These are phyloP conservation scores for Polyporus tsugae DNA, from an alignment of 1,284 basidiomycete genomes.

Conservation along the genomic window DNA sequence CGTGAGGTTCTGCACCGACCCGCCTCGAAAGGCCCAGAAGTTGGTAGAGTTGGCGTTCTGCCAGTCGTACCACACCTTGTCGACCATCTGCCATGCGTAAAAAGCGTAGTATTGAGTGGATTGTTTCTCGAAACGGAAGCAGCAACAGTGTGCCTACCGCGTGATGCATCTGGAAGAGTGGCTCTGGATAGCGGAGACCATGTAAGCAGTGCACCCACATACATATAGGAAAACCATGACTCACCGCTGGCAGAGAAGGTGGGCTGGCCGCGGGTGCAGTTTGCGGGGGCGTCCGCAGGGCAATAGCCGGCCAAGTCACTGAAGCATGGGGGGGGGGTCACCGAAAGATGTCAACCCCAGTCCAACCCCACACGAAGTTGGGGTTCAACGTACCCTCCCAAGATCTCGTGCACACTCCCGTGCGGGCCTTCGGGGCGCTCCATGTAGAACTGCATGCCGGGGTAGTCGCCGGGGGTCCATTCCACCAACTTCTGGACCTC, in stretches of 20 bases:
- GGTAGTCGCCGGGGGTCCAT: slow-evolving; percentile 44
- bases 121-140: background rate
- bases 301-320: slow-evolving; percentile 43
- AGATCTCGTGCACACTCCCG: slow-evolving; percentile 39
- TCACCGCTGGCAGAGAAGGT: slow-evolving; percentile 43
- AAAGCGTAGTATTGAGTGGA: background rate
- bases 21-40: slow-evolving; percentile 43
- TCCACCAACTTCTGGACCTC: slow-evolving; percentile 41
- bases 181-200: slow-evolving; percentile 36
- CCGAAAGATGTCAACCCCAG: background rate
- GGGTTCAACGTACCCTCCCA: slow-evolving; percentile 38
- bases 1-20: slow-evolving; percentile 40
- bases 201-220: background rate
- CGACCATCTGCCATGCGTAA: slow-evolving; percentile 46
- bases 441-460: slow-evolving; percentile 45
- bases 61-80: slow-evolving; percentile 51
- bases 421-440: slow-evolving; percentile 44
- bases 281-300: slow-evolving; percentile 33
- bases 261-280: slow-evolving; percentile 33
- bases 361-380: no score
- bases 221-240: background rate
- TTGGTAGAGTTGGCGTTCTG: slow-evolving; percentile 41
- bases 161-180: slow-evolving; percentile 50
- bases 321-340: background rate
- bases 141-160: slow-evolving; percentile 38